phyloP scores from a whole-genome alignment of 2,329 filamentous ascomycete species.

The Mollisia scopiformis region DNA sequence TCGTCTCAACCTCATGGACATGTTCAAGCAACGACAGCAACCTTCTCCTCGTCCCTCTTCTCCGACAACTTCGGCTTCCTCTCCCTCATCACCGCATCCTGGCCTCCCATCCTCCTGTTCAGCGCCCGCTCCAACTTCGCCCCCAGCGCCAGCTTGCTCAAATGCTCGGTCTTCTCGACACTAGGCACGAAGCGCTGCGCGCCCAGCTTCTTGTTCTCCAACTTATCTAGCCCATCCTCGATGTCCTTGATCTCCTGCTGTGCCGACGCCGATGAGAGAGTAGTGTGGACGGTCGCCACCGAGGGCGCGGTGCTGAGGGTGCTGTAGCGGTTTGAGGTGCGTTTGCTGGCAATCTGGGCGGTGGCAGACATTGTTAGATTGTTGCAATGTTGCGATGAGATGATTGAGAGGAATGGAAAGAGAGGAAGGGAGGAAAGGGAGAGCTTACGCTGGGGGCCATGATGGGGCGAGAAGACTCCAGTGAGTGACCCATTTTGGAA shows the following conservation, averaged over 20 bases:
- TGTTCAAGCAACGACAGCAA: constrained; percentile 7
- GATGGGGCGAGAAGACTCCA: constrained; percentile 58
- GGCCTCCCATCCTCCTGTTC: constrained; percentile 68
- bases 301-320: constrained; percentile 52
- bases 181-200: constrained; percentile 69
- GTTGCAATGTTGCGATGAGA: background rate
- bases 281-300: constrained; percentile 41
- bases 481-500: constrained; percentile 43
- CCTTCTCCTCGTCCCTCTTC: constrained; percentile 18
- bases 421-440: constrained; percentile 18
- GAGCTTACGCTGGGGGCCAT: constrained; percentile 54
- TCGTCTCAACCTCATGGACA: no score
- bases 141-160: constrained; percentile 71
- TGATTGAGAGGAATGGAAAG: background rate
- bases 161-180: constrained; percentile 66
- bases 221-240: constrained; percentile 65
- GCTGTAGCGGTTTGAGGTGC: constrained; percentile 55
- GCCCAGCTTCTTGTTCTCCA: constrained; percentile 70
- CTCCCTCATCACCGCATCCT: constrained; percentile 68
- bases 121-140: constrained; percentile 76
- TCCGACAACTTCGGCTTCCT: constrained; percentile 19
- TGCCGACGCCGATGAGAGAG: constrained; percentile 35
- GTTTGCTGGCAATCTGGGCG: constrained; percentile 45
- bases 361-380: constrained; percentile 22
- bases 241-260: constrained; percentile 59